A percentile compares a stretch with the other conserved stretches of the same genome.
phyloP scores from a whole-genome alignment of 371 early-diverging fungal genomes.

The Mortierella sp. region DNA sequence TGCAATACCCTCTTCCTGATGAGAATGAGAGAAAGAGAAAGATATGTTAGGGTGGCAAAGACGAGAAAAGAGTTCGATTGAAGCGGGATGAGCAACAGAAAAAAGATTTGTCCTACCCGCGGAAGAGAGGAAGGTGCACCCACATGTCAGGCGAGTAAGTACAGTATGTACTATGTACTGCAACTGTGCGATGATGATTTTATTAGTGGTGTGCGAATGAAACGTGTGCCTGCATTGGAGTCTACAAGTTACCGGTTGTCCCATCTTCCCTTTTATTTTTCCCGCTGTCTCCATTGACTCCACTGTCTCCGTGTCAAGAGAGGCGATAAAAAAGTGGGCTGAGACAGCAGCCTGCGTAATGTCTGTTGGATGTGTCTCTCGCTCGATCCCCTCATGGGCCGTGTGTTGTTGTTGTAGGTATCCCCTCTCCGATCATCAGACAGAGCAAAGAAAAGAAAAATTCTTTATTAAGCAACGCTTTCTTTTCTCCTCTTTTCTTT shows the following conservation, averaged over 20 bases:
- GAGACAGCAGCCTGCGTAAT: neutral
- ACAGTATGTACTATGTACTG: too few relatives aligned
- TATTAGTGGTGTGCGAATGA: neutral
- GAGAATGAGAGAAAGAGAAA: neutral
- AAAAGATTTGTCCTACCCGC: neutral
- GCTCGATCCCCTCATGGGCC: neutral
- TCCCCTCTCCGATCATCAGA: neutral
- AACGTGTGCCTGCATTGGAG: neutral
- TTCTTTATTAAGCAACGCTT: neutral
- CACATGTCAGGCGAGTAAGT: conserved; percentile 9
- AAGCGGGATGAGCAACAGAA: neutral
- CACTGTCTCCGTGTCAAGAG: neutral
- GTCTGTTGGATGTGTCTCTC: neutral
- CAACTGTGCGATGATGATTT: conserved; percentile 4
- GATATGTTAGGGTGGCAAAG: neutral
- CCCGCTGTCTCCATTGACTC: neutral
- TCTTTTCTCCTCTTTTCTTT: conserved; percentile 5
- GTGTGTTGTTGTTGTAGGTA: neutral
- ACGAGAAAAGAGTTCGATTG: neutral
- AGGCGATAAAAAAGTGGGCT: neutral
- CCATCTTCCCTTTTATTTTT: neutral
- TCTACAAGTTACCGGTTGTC: neutral
- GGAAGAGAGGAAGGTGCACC: neutral
- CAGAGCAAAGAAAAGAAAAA: neutral
- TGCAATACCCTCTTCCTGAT: neutral